Percentiles rank a stretch among this genome's conserved stretches.
These are phyloP conservation scores for Salix caprea DNA, from an alignment of 345 rosid genomes.

Conservation along the genomic window DNA sequence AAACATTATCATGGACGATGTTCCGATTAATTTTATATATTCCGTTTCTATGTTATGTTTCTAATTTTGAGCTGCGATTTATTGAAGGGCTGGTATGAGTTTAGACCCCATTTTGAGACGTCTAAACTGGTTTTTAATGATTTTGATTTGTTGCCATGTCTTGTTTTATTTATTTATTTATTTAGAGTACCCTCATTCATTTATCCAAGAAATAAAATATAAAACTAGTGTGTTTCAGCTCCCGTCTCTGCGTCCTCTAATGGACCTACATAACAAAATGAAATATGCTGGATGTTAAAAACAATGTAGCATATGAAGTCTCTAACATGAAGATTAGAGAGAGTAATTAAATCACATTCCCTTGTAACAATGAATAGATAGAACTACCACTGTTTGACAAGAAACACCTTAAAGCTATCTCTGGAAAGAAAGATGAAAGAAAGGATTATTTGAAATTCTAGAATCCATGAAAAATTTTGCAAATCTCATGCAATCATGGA, in stretches of 20 bases:
- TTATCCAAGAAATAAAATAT: conserved; percentile 6
- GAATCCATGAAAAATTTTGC: background rate
- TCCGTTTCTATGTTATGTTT: background rate
- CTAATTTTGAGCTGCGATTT: background rate
- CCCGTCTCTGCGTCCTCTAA: conserved; percentile 15
- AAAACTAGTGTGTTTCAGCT: too few relatives aligned
- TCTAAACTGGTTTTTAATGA: background rate
- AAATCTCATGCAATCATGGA: background rate
- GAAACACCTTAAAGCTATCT: background rate
- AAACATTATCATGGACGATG: background rate
- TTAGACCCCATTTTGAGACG: background rate
- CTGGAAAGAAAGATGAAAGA: background rate
- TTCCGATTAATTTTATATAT: too few relatives aligned
- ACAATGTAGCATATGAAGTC: background rate
- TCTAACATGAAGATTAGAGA: background rate
- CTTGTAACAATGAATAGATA: background rate
- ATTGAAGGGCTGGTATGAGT: background rate
- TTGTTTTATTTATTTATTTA: background rate
- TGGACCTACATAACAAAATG: conserved; percentile 13
- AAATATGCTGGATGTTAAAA: background rate
- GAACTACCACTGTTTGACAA: background rate
- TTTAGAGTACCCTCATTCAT: conserved; percentile 28
- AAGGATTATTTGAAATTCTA: background rate
- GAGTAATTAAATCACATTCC: background rate
- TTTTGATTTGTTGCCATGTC: background rate